Evolutionary conservation across 441 rosid species (phyloP).

Genomic region (Rhodomyrtus psidioides): DNA sequence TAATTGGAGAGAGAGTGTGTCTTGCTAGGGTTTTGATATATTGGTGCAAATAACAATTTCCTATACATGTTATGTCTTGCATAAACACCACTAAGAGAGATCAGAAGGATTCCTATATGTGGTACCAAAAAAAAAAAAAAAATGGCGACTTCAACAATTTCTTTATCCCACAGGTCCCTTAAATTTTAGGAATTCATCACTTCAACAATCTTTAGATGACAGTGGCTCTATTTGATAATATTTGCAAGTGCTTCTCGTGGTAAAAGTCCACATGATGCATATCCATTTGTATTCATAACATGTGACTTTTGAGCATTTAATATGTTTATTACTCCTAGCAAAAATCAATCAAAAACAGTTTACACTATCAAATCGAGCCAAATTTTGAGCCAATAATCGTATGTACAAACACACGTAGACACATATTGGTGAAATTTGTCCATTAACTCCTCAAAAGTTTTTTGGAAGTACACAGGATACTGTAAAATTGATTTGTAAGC

Average conservation of each 20-base stretch:
- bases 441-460: not conserved
- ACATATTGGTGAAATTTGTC: not conserved
- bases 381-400: too few relatives aligned
- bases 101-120: not conserved
- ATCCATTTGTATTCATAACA: not conserved
- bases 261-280: not conserved
- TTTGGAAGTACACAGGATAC: not conserved
- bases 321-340: not conserved
- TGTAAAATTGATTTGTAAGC: not conserved
- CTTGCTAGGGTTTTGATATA: not conserved
- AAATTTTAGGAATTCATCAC: too few relatives aligned
- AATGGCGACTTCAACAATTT: too few relatives aligned
- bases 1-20: not conserved
- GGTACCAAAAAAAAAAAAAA: too few relatives aligned
- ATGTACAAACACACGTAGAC: too few relatives aligned
- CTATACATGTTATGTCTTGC: not conserved
- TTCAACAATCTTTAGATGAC: too few relatives aligned
- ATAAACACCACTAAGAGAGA: not conserved
- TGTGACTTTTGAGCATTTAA: not conserved
- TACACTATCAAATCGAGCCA: too few relatives aligned
- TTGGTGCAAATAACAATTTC: not conserved
- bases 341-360: not conserved
- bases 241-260: not conserved
- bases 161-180: too few relatives aligned
- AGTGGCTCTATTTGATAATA: not conserved